Base-by-base conservation (phyloP, 768 basidiomycete genomes). In the Rhodosporidiobolus sp. region DNA sequence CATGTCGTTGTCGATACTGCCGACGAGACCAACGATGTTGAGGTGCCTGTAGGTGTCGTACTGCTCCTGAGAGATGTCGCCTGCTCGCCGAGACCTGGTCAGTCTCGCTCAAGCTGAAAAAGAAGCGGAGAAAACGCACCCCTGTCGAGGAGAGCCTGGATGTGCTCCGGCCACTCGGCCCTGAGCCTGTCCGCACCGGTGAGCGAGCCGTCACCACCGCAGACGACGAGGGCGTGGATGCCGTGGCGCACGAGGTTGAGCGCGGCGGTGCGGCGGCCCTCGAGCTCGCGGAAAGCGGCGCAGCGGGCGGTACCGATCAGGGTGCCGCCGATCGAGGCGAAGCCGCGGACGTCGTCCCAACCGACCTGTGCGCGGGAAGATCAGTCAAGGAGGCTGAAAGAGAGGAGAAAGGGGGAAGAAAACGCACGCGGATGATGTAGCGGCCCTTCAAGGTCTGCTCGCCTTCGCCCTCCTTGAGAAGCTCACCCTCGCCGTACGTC, bases 1-100 rank as follows among this genome's bases (percentile, higher is more conserved):
- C 94, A 99, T 97, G 80, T 98, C 96, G 79, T 99, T 99, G 83
- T 99, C 96, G 79, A 99, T 98, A 8, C 93, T 95, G 48, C 96
- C 96, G 70, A 98, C 96, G 53, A 99, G 87, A n/a, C 96, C 96
- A 73, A 95, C 95, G 77, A 99, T 96, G 81, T 87, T 90, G 74
- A 99, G 88, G 78, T 97, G 91, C 32, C 87, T 84, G 78, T 94
- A 89, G 22, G 83, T 83, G n/a, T 84, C 79, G 46, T 85, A 85
- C 78, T 96, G 90, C 48, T 86, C 87, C 35, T 87, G 84, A 2
- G 88, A 87, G 80, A 99, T 96, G 76, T 85, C 84, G 59, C 85
- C 90, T 91, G 77, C 38, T 12, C 0, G 28, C 19, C 0, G 1
- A 24, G 26, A 35, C 30, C 9, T 19, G 28, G 2, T 22, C 0